Evolutionary conservation across 2,329 filamentous ascomycete species (phyloP).

Genomic region (Aspergillus jensenii): DNA sequence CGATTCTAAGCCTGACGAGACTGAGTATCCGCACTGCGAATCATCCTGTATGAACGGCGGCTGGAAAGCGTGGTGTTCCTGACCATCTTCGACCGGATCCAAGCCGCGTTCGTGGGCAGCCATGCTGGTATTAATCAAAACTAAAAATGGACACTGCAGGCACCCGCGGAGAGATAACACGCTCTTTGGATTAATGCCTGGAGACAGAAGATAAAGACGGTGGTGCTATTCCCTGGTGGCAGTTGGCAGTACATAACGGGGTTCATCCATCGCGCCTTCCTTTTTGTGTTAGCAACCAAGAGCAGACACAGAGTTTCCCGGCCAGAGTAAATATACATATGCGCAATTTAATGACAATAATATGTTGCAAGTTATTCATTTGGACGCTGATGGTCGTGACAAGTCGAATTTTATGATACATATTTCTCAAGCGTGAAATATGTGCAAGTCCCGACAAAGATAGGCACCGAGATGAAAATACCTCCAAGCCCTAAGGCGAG

Average conservation of each 20-base stretch:
- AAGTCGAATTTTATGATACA: slow-evolving; percentile 1
- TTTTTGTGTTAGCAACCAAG: not conserved
- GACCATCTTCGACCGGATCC: not conserved
- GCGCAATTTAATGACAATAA: not conserved
- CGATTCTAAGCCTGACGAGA: slow-evolving; percentile 27
- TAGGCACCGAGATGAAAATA: slow-evolving; percentile 3
- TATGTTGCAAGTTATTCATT: not conserved
- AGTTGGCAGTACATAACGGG: not conserved
- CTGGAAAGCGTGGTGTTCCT: not conserved
- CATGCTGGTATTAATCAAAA: not conserved
- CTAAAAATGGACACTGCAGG: not conserved
- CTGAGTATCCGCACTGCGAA: not conserved
- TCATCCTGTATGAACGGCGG: not conserved
- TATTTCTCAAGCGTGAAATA: slow-evolving; percentile 10
- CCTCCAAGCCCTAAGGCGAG: slow-evolving; percentile 1
- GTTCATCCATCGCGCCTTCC: slow-evolving; percentile 8
- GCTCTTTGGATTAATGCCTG: too few relatives aligned
- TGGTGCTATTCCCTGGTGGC: not conserved
- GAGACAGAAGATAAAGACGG: not conserved
- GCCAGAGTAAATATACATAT: not conserved
- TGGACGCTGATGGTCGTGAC: not conserved
- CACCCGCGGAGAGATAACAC: not conserved
- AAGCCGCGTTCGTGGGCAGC: not conserved
- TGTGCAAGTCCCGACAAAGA: slow-evolving; percentile 13
- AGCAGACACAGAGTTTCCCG: not conserved